These are phyloP conservation scores for Jimgerdemannia lactiflua DNA, from an alignment of 192 early-diverging fungal genomes.

Conservation along the genomic window DNA sequence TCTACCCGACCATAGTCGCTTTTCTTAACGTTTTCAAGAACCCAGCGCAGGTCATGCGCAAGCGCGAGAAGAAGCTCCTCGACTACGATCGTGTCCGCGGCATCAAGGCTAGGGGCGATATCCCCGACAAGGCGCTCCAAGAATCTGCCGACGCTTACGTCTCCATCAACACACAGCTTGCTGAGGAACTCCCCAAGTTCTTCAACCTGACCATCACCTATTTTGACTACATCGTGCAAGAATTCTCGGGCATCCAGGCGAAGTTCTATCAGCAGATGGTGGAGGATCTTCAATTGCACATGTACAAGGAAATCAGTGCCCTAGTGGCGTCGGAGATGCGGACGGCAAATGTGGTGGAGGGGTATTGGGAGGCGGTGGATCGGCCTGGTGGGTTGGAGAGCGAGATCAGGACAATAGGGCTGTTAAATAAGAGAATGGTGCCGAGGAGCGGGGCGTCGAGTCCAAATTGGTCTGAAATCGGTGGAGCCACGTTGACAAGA, in stretches of 20 bases:
- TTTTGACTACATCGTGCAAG: constrained; percentile 54
- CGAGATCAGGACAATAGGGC: no score
- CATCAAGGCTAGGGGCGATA: constrained; percentile 57
- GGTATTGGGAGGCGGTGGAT: no score
- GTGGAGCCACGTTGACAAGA: no score
- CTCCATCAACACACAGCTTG: constrained; percentile 68
- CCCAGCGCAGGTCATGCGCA: constrained; percentile 69
- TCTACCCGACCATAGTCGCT: constrained; percentile 43
- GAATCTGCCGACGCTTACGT: constrained; percentile 63
- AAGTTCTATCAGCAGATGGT: constrained; percentile 44
- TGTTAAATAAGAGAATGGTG: no score
- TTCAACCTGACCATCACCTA: constrained; percentile 53
- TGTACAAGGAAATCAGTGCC: constrained; percentile 11
- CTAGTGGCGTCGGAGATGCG: background rate
- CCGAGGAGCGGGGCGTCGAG: no score
- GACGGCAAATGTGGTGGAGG: no score
- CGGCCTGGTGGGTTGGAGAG: no score
- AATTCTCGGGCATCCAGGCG: constrained; percentile 54
- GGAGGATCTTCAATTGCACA: constrained; percentile 34
- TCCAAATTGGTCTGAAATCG: no score
- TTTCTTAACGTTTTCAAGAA: constrained; percentile 54
- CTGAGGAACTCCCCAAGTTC: constrained; percentile 71
- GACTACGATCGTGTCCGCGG: constrained; percentile 67
- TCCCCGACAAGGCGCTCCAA: constrained; percentile 61
- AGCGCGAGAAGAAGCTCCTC: constrained; percentile 66